phyloP scores from a whole-genome alignment of 208 protist species.

The Borovskyia barvae region DNA sequence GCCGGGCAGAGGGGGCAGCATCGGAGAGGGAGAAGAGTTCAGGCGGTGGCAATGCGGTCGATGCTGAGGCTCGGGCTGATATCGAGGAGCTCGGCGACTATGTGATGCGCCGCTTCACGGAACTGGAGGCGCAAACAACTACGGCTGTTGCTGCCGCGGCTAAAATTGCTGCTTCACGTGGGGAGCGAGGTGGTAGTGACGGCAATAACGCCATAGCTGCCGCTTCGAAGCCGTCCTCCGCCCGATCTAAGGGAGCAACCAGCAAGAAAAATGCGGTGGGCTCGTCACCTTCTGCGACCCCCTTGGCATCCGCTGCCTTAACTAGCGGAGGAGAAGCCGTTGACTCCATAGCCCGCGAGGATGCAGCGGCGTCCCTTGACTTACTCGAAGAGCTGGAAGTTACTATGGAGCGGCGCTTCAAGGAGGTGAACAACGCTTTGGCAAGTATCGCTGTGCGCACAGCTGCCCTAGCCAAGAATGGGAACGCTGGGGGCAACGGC shows the following conservation, averaged over 20 bases:
- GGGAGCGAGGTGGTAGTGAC: background rate
- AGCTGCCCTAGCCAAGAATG: constrained; percentile 2
- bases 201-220: background rate
- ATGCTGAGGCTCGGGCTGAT: constrained; percentile 58
- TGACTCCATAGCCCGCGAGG: constrained; percentile 74
- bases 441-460: constrained; percentile 39
- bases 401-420: constrained; percentile 63
- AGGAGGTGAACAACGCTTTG: constrained; percentile 50
- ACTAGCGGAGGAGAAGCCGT: constrained; percentile 18
- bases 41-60: constrained; percentile 25
- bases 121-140: constrained; percentile 41
- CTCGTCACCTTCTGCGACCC: background rate
- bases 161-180: background rate
- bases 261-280: background rate
- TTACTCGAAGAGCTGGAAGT: constrained; percentile 62
- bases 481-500: background rate
- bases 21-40: background rate
- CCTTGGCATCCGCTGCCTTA: background rate
- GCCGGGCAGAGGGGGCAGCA: background rate
- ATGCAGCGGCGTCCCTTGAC: constrained; percentile 65
- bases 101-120: constrained; percentile 61
- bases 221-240: background rate
- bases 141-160: background rate
- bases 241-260: background rate
- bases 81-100: constrained; percentile 75